Conservation (phyloP, 345 rosid genomes). For the Eucalyptus leucophloia region DNA sequence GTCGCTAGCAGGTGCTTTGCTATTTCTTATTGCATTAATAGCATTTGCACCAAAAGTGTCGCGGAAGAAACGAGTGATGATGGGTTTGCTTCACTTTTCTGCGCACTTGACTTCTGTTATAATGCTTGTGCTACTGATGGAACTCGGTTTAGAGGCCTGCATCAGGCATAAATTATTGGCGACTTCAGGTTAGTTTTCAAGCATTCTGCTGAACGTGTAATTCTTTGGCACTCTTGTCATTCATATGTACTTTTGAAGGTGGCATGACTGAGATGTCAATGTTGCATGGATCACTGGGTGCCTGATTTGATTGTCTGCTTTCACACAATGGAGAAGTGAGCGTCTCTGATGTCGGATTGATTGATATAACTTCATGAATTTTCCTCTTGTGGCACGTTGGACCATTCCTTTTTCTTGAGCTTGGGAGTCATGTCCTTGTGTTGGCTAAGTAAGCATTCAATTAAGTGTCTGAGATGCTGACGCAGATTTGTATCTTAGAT, state of each 20-base stretch:
- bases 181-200: constrained; percentile 50
- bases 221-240: not conserved
- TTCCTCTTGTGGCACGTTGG: not conserved
- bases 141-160: constrained; percentile 85
- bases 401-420: not conserved
- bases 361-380: not conserved
- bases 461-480: not conserved
- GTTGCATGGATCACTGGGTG: not conserved
- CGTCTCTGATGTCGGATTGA: not conserved
- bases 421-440: not conserved
- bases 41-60: constrained; percentile 77
- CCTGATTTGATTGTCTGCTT: not conserved
- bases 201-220: not conserved
- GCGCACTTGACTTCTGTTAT: constrained; percentile 86
- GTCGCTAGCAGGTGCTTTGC: constrained; percentile 60
- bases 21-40: constrained; percentile 53
- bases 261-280: not conserved
- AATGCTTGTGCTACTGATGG: constrained; percentile 87
- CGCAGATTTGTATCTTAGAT: constrained; percentile 23
- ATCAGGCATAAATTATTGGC: constrained; percentile 86
- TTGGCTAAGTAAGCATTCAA: not conserved
- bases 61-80: constrained; percentile 54
- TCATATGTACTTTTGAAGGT: not conserved
- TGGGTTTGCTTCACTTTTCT: constrained; percentile 80
- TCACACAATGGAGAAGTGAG: not conserved